Conservation (phyloP, 1,284 basidiomycete genomes). For the Austroboletus novae-zelandiae region DNA sequence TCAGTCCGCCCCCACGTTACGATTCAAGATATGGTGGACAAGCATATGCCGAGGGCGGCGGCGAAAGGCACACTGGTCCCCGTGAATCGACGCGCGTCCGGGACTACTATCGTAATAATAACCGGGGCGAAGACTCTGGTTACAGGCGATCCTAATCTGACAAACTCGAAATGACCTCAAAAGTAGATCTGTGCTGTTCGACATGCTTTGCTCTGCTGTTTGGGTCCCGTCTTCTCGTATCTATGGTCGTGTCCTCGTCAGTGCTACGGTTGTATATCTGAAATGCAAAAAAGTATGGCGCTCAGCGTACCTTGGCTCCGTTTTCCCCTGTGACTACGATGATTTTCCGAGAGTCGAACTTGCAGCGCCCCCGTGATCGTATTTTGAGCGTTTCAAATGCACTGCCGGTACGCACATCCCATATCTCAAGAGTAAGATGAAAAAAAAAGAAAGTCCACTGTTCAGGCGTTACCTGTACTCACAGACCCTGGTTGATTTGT, state of each 20-base stretch:
- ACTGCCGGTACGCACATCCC: conserved; percentile 93
- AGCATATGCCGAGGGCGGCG: conserved; percentile 42
- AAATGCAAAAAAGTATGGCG: not conserved
- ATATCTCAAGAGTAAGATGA: conserved; percentile 57
- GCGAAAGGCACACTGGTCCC: conserved; percentile 38
- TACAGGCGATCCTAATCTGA: conserved; percentile 36
- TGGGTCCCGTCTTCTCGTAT: not conserved
- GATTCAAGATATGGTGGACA: conserved; percentile 42
- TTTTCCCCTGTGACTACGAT: conserved; percentile 96
- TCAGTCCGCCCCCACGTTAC: conserved; percentile 56
- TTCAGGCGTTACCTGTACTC: conserved; percentile 29
- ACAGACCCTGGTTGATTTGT: conserved; percentile 84
- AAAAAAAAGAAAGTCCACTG: not conserved
- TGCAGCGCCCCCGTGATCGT: conserved; percentile 87
- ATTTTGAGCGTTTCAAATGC: conserved; percentile 86
- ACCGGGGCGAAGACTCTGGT: conserved; percentile 41
- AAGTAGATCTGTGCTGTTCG: conserved; percentile 4
- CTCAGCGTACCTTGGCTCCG: conserved; percentile 72
- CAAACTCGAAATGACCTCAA: conserved; percentile 4
- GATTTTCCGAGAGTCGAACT: conserved; percentile 95
- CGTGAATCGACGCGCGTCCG: conserved; percentile 42
- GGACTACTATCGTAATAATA: conserved; percentile 60
- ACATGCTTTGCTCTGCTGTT: conserved; percentile 7
- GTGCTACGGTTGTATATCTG: conserved; percentile 8
- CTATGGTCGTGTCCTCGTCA: conserved; percentile 4